A percentile compares a stretch with the other conserved stretches of the same genome.
Conservation (phyloP, 345 rosid species). For the Citrus medica region DNA sequence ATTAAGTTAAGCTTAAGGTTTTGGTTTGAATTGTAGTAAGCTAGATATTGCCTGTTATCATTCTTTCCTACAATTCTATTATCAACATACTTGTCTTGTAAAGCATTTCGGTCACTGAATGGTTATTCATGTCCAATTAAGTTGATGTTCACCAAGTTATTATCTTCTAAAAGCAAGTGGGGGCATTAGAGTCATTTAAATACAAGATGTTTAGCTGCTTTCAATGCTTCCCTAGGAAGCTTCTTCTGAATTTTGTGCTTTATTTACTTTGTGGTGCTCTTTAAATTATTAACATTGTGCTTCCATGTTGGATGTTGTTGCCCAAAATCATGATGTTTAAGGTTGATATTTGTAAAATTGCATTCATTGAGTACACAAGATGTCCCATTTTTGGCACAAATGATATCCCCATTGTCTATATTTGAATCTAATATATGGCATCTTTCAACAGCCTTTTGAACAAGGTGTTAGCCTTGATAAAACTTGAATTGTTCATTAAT, state of each 20-base stretch:
- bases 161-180: neutral
- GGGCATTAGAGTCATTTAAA: neutral
- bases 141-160: neutral
- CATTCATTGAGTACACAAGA: neutral
- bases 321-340: neutral
- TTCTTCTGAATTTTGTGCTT: neutral
- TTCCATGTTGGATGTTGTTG: neutral
- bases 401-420: neutral
- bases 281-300: neutral
- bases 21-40: neutral
- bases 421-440: neutral
- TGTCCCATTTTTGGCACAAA: neutral
- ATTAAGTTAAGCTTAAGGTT: neutral
- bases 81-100: neutral
- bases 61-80: neutral
- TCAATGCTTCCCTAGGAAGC: neutral
- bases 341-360: neutral
- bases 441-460: neutral
- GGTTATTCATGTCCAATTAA: neutral
- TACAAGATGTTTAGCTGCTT: neutral
- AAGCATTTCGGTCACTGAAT: neutral
- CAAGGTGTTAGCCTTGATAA: neutral
- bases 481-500: conserved; percentile 1
- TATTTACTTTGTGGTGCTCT: neutral
- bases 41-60: neutral